phyloP scores from a whole-genome alignment of 2,329 filamentous ascomycete species.

The Sporothrix dimorphospora region DNA sequence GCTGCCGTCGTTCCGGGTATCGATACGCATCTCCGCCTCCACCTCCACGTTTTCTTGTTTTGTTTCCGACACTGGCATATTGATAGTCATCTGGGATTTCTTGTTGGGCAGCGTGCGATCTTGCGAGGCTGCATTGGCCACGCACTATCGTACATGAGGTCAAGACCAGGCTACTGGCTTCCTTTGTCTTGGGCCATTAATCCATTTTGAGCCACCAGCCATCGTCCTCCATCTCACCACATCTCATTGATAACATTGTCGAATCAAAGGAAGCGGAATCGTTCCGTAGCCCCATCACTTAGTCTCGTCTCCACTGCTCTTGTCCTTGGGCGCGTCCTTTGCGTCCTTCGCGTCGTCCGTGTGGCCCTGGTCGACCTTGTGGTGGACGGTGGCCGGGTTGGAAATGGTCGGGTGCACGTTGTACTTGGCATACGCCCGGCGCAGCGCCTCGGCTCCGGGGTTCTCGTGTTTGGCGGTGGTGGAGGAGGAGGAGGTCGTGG shows the following conservation, averaged over 20 bases:
- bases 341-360: not conserved
- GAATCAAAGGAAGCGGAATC: not conserved
- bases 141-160: not conserved
- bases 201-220: not conserved
- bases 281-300: not conserved
- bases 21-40: conserved; percentile 1
- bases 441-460: conserved; percentile 24
- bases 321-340: not conserved
- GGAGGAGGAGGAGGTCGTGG: not conserved
- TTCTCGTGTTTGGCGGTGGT: not conserved
- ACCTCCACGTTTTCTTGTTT: not conserved
- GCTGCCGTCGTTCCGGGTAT: not conserved
- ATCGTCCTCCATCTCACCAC: not conserved
- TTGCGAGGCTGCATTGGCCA: not conserved
- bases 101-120: not conserved
- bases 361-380: not conserved
- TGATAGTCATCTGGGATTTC: not conserved
- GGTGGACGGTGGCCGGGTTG: not conserved
- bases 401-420: conserved; percentile 24
- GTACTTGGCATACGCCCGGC: conserved; percentile 29
- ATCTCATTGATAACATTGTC: not conserved
- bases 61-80: not conserved
- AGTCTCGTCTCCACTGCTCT: not conserved
- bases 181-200: not conserved
- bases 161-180: not conserved